Percentiles rank a stretch among this genome's conserved stretches.
These are phyloP conservation scores for Sambucus nigra DNA, from an alignment of 129 eudicot genomes.

Conservation along the genomic window DNA sequence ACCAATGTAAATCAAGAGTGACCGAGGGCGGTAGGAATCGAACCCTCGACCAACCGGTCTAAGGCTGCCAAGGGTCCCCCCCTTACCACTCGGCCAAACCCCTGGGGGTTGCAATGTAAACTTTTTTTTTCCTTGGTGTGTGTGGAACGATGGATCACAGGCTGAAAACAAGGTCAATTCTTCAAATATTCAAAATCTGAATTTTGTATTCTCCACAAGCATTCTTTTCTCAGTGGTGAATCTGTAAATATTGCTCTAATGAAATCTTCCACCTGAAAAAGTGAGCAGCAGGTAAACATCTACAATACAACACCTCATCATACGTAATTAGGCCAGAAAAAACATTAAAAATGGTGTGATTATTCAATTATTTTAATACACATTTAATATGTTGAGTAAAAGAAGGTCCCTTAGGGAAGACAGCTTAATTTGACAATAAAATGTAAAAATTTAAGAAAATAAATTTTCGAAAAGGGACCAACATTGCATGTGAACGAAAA, in stretches of 20 bases:
- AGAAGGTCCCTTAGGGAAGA: not conserved
- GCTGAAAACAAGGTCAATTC: not conserved
- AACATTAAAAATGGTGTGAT: too few relatives aligned
- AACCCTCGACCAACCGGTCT: too few relatives aligned
- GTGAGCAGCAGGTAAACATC: not conserved
- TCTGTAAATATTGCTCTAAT: conserved; percentile 82
- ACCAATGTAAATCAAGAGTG: too few relatives aligned
- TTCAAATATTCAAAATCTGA: conserved; percentile 18
- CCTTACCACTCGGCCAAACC: too few relatives aligned
- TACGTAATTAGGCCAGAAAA: not conserved
- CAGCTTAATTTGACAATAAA: not conserved
- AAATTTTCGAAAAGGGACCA: not conserved
- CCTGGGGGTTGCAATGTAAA: too few relatives aligned
- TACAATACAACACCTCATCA: not conserved
- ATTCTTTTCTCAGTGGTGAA: conserved; percentile 78
- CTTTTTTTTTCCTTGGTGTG: too few relatives aligned
- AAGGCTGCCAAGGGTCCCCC: too few relatives aligned
- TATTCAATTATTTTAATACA: too few relatives aligned
- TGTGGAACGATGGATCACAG: too few relatives aligned
- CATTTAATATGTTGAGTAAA: too few relatives aligned
- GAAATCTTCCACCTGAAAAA: conserved; percentile 66
- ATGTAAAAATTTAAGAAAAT: too few relatives aligned
- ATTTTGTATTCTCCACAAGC: conserved; percentile 58
- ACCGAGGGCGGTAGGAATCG: too few relatives aligned
- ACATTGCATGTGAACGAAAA: not conserved